A percentile compares a stretch with the other conserved stretches of the same genome.
phyloP scores from a whole-genome alignment of 169 alveolate genomes.

The Plasmodium berghei region DNA sequence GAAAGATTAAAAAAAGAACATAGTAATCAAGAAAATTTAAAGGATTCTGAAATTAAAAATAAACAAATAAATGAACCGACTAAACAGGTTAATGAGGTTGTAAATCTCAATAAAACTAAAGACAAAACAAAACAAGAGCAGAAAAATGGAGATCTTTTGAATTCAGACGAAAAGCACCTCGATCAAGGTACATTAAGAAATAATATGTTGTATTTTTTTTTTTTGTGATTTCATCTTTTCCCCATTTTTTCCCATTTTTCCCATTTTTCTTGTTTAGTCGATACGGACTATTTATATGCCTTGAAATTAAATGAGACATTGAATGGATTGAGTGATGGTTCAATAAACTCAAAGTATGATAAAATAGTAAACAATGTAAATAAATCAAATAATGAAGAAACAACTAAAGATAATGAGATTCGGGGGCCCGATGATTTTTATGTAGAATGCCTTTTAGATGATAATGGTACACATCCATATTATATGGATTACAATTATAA shows the following conservation, averaged over 20 bases:
- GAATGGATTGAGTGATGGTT: background rate
- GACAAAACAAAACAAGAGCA: background rate
- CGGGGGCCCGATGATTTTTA: constrained; percentile 47
- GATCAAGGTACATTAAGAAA: background rate
- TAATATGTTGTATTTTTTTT: background rate
- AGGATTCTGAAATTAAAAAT: too few species aligned
- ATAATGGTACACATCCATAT: constrained; percentile 1
- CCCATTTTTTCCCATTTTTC: background rate
- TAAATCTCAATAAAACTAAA: background rate
- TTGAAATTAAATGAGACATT: constrained; percentile 52
- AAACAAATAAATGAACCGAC: background rate
- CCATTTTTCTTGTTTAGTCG: constrained; percentile 11
- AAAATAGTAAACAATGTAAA: background rate
- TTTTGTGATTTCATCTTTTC: too few species aligned
- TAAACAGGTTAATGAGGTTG: background rate
- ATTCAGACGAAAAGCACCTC: constrained; percentile 10
- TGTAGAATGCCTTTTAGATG: constrained; percentile 60
- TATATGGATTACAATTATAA: constrained; percentile 1
- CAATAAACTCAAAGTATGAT: background rate
- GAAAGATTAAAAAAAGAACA: constrained; percentile 45
- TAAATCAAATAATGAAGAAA: background rate
- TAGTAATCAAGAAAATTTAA: constrained; percentile 4
- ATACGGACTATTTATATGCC: constrained; percentile 52
- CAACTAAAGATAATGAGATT: constrained; percentile 3
- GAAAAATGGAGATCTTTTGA: background rate